Evolutionary conservation across 495 filamentous ascomycete species (phyloP).

Genomic region (Penicillium argentinense): DNA sequence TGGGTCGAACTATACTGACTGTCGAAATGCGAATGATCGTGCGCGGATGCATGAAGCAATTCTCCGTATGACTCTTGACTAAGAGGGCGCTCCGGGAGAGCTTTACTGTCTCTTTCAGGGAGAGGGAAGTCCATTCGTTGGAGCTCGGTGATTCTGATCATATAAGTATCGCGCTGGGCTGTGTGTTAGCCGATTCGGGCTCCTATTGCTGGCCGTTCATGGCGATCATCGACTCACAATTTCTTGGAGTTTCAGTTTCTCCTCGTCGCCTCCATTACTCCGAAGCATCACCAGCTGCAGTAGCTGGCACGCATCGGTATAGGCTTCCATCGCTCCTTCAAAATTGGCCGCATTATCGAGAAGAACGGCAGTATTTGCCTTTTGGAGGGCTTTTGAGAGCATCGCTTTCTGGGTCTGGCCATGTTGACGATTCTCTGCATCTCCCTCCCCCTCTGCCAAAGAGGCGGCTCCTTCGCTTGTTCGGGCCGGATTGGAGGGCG

Average conservation of each 20-base stretch:
- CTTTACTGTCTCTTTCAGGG: slow-evolving; percentile 59
- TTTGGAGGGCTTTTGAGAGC: slow-evolving; percentile 88
- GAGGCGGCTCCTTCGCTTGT: slow-evolving; percentile 28
- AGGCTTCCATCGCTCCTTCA: slow-evolving; percentile 88
- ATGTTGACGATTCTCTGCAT: slow-evolving; percentile 37
- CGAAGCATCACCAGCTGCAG: slow-evolving; percentile 83
- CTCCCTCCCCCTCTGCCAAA: slow-evolving; percentile 27
- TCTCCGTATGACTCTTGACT: slow-evolving; percentile 63
- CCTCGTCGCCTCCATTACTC: slow-evolving; percentile 75
- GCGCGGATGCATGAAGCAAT: slow-evolving; percentile 39
- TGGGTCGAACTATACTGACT: slow-evolving; percentile 22
- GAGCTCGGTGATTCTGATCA: slow-evolving; percentile 81
- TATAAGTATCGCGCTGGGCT: slow-evolving; percentile 79
- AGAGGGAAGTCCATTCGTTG: slow-evolving; percentile 63
- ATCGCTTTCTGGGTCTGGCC: slow-evolving; percentile 79
- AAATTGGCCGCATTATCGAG: slow-evolving; percentile 94
- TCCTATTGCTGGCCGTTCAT: too few species aligned
- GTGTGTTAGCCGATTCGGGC: too few species aligned
- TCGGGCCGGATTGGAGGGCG: slow-evolving; percentile 8
- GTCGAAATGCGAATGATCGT: slow-evolving; percentile 35
- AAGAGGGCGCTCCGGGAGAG: slow-evolving; percentile 74
- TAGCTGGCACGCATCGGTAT: slow-evolving; percentile 82
- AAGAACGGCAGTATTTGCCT: slow-evolving; percentile 92
- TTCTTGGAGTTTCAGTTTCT: slow-evolving; percentile 78
- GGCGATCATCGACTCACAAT: slow-evolving; percentile 92